Evolutionary conservation across 1,284 basidiomycete genomes (phyloP).

Genomic region (Fomitiporia mediterranea): DNA sequence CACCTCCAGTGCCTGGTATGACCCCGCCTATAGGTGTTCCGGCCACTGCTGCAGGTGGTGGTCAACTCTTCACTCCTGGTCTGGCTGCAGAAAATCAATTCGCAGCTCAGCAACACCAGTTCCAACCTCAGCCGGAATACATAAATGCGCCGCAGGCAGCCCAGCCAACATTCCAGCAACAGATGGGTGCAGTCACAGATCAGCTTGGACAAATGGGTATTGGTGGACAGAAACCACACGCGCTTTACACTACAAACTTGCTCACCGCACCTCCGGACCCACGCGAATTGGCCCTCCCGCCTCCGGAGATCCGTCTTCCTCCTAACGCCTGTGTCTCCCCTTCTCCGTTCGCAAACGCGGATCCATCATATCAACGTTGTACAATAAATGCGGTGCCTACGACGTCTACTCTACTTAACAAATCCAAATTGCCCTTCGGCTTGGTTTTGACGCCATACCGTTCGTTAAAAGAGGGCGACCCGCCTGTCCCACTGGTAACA

Average conservation of each 20-base stretch:
- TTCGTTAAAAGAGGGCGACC: constrained; percentile 70
- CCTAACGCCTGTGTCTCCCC: constrained; percentile 78
- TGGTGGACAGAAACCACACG: constrained; percentile 62
- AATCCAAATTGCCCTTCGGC: constrained; percentile 91
- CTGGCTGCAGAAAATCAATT: constrained; percentile 63
- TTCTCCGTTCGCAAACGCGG: constrained; percentile 78
- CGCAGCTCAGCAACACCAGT: constrained; percentile 46
- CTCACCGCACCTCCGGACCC: constrained; percentile 90
- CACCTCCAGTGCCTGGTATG: constrained; percentile 12
- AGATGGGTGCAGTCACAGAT: constrained; percentile 65
- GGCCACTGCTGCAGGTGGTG: constrained; percentile 37
- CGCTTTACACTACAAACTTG: constrained; percentile 81
- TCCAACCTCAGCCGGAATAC: constrained; percentile 48
- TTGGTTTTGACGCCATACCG: constrained; percentile 92
- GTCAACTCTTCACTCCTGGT: constrained; percentile 85
- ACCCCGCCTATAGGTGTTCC: constrained; percentile 33
- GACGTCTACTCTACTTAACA: constrained; percentile 85
- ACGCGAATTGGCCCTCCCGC: constrained; percentile 71
- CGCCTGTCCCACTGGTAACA: constrained; percentile 81
- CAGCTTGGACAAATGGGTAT: constrained; percentile 90
- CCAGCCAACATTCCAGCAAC: constrained; percentile 23
- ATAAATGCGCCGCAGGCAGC: constrained; percentile 41
- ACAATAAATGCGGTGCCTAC: constrained; percentile 94
- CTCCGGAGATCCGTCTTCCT: constrained; percentile 88
- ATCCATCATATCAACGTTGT: constrained; percentile 89